Evolutionary conservation across 1,284 basidiomycete species (phyloP), one percentile per base, ranked within the genome.

Genomic region (Puccinia polysora): DNA sequence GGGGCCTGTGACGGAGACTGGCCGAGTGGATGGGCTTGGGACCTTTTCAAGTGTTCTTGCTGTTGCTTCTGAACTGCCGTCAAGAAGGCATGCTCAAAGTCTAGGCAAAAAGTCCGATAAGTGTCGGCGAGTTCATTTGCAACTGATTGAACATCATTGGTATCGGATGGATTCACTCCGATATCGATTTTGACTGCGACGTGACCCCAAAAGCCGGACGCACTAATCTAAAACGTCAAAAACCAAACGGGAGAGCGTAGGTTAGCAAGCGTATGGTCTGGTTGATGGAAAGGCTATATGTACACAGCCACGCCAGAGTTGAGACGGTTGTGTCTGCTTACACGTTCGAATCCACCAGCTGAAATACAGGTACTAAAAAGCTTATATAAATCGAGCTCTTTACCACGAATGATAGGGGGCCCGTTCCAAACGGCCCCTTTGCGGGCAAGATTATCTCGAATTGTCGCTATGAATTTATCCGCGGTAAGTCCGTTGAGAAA

Each of bases 331-430:
- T n/a, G 10, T 32, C 18, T 23, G 47, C 56, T 52, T 45, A 70
- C 68, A 14, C 68, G 68, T 10, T 70, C 68, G 34, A 50, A 70
- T 38, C 68, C 68, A 40, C 68, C 68, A n/a, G 58, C 32, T 20
- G 47, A 1, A 6, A 50, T 4, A 59, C 68, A 70, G n/a, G 47
- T 52, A 36, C 12, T 53, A 14, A 62, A 60, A 32, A 70, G 7
- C 58, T 62, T 70, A 20, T 23, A 70, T 23, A 70, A 52, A n/a
- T 70, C 68, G 7, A 70, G 45, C 23, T 70, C 68, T 62, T 70
- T 70, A 1, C 68, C 68, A n/a, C 56, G 43, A 50, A 70, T 62
- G 10, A 32, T 55, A 53, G 56, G 56, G n/a, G 58, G 47, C 4
- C 67, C 67, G 25, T 47, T 49, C 68, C 68, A 70, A 50, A 28